Evolutionary conservation across 2,329 filamentous ascomycete genomes (phyloP).

Genomic region (Calonectria pseudoreteaudii): DNA sequence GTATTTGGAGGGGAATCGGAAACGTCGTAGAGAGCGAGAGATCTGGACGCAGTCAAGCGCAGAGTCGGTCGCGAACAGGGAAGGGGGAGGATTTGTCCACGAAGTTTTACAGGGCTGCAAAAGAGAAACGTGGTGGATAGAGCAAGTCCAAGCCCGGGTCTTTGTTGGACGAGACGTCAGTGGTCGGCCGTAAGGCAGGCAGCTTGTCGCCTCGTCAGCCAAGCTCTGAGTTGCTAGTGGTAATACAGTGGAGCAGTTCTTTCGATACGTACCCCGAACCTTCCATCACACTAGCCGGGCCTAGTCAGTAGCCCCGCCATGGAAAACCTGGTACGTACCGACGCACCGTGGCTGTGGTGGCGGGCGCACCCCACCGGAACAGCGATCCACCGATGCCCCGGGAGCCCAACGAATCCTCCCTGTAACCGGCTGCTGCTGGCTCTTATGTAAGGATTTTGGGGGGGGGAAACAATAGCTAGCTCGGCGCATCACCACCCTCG

Average conservation of each 20-base stretch:
- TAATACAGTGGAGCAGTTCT: slow-evolving; percentile 14
- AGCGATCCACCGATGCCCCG: slow-evolving; percentile 45
- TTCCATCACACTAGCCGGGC: slow-evolving; percentile 6
- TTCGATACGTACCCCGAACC: slow-evolving; percentile 24
- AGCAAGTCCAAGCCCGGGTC: background rate
- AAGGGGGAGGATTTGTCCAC: background rate
- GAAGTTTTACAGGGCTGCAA: background rate
- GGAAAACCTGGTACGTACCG: background rate
- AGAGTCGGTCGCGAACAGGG: background rate
- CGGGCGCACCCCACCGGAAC: slow-evolving; percentile 43
- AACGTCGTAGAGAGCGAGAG: background rate
- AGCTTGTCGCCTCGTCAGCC: slow-evolving; percentile 45
- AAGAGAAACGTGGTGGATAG: slow-evolving; percentile 11
- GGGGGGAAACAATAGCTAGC: slow-evolving; percentile 30
- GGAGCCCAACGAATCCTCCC: background rate
- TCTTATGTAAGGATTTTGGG: slow-evolving; percentile 42
- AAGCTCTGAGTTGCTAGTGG: slow-evolving; percentile 37
- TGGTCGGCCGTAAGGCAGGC: slow-evolving; percentile 34
- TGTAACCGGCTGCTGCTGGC: slow-evolving; percentile 22
- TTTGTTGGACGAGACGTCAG: slow-evolving; percentile 17
- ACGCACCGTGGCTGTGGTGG: slow-evolving; percentile 39
- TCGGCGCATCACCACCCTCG: slow-evolving; percentile 33
- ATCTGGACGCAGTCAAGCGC: slow-evolving; percentile 3
- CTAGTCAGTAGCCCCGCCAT: background rate
- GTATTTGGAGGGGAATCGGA: slow-evolving; percentile 25